Evolutionary conservation across 345 rosid species (phyloP).

Genomic region (Corchorus olitorius): DNA sequence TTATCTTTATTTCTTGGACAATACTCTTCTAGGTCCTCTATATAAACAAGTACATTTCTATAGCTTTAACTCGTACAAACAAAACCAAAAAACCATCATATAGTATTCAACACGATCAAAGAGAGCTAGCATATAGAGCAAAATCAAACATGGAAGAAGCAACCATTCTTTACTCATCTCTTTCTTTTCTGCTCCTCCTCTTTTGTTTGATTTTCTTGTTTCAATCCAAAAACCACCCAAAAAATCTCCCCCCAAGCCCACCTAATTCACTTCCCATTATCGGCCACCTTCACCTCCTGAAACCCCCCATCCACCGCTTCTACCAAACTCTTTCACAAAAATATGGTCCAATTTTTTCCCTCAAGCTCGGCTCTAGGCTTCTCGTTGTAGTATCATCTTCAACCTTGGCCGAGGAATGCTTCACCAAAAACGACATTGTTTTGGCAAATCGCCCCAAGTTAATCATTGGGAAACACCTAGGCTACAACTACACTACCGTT

Average conservation of each 20-base stretch:
- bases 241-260: constrained; percentile 13
- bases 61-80: too few relatives aligned
- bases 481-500: not conserved
- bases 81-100: too few relatives aligned
- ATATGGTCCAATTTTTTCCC: constrained; percentile 21
- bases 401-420: not conserved
- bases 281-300: constrained; percentile 25
- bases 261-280: not conserved
- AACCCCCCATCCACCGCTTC: constrained; percentile 11
- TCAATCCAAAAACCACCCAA: not conserved
- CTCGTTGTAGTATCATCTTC: constrained; percentile 17
- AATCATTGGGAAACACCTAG: not conserved
- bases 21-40: too few relatives aligned
- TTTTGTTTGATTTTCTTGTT: not conserved
- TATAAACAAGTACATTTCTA: too few relatives aligned
- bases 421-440: constrained; percentile 1
- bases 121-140: too few relatives aligned
- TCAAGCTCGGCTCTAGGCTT: constrained; percentile 17
- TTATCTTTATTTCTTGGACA: too few relatives aligned
- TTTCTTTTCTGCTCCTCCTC: not conserved
- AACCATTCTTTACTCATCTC: too few relatives aligned
- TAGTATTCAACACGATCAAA: too few relatives aligned
- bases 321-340: constrained; percentile 2
- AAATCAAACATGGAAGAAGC: too few relatives aligned
- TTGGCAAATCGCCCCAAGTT: not conserved